Evolutionary conservation across 805 yeast species (phyloP).

Genomic region (Starmerella powellii): DNA sequence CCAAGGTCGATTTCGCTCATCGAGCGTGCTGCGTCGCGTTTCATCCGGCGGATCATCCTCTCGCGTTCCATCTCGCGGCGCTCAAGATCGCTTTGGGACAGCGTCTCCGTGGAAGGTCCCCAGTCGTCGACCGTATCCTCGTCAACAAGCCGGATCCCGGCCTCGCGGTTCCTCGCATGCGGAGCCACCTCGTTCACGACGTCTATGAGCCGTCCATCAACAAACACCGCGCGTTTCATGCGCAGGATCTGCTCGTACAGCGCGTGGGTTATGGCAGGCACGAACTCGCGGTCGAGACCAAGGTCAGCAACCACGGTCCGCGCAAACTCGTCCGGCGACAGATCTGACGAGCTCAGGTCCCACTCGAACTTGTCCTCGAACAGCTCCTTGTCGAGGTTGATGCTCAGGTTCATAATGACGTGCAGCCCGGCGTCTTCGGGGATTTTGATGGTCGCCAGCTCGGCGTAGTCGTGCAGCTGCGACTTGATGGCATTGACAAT

Average conservation of each 20-base stretch:
- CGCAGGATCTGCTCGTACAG: conserved; percentile 68
- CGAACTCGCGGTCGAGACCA: conserved; percentile 74
- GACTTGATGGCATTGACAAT: conserved; percentile 61
- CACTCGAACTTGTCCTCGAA: conserved; percentile 92
- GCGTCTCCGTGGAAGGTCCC: conserved; percentile 77
- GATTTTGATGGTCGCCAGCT: conserved; percentile 49
- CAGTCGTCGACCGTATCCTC: conserved; percentile 70
- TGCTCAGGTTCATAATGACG: conserved; percentile 68
- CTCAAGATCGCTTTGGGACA: conserved; percentile 87
- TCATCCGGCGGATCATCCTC: conserved; percentile 77
- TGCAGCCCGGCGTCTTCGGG: conserved; percentile 58
- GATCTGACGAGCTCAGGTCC: conserved; percentile 45
- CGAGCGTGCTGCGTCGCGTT: conserved; percentile 76
- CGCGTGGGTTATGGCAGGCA: conserved; percentile 79
- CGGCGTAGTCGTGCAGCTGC: conserved; percentile 66
- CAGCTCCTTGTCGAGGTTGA: conserved; percentile 68
- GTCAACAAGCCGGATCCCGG: conserved; percentile 60
- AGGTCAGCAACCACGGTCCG: conserved; percentile 68
- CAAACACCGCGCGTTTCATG: conserved; percentile 59
- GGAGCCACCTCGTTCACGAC: conserved; percentile 49
- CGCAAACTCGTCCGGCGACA: conserved; percentile 80
- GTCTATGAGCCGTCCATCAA: conserved; percentile 49
- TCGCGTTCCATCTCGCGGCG: conserved; percentile 91
- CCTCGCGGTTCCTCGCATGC: conserved; percentile 35
- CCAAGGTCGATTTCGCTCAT: conserved; percentile 41